Evolutionary conservation across 192 early-diverging fungal genomes (phyloP).

Genomic region (Coemansia reversa): DNA sequence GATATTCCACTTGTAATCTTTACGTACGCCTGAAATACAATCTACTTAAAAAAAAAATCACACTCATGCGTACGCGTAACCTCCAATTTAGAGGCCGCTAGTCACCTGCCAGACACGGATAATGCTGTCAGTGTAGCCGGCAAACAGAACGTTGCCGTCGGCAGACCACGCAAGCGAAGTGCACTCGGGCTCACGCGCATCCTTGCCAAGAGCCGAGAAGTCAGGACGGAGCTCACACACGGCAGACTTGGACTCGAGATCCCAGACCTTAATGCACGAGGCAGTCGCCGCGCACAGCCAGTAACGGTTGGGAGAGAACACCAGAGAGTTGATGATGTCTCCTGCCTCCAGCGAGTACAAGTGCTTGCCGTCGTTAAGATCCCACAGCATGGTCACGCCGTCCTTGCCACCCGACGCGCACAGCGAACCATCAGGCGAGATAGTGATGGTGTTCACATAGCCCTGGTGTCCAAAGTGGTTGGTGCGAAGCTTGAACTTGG

Average conservation of each 20-base stretch:
- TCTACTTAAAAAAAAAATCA: background rate
- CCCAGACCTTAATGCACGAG: conserved; percentile 98
- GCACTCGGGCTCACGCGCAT: conserved; percentile 78
- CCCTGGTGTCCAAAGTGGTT: conserved; percentile 99
- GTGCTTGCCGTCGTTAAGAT: conserved; percentile 99
- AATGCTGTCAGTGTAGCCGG: conserved; percentile 94
- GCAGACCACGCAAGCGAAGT: conserved; percentile 98
- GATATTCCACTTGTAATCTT: conserved; percentile 54
- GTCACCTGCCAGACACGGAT: conserved; percentile 85
- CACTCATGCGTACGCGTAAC: background rate
- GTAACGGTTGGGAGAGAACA: conserved; percentile 99
- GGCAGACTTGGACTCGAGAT: conserved; percentile 95
- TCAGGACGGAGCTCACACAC: conserved; percentile 90
- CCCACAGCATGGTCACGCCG: conserved; percentile 99
- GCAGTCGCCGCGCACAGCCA: conserved; percentile 99
- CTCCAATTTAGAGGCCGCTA: conserved; percentile 49
- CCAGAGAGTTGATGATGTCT: conserved; percentile 93
- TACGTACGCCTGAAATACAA: background rate
- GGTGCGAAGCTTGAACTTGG: conserved; percentile 98
- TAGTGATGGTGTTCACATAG: conserved; percentile 97
- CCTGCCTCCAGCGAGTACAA: conserved; percentile 98
- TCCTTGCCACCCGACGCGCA: conserved; percentile 99
- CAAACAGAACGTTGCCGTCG: conserved; percentile 96
- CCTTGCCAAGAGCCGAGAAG: conserved; percentile 70
- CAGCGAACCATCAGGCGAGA: conserved; percentile 99